Evolutionary conservation across 1,139 yeast species (phyloP).

Genomic region (Suhomyces anneliseae): DNA sequence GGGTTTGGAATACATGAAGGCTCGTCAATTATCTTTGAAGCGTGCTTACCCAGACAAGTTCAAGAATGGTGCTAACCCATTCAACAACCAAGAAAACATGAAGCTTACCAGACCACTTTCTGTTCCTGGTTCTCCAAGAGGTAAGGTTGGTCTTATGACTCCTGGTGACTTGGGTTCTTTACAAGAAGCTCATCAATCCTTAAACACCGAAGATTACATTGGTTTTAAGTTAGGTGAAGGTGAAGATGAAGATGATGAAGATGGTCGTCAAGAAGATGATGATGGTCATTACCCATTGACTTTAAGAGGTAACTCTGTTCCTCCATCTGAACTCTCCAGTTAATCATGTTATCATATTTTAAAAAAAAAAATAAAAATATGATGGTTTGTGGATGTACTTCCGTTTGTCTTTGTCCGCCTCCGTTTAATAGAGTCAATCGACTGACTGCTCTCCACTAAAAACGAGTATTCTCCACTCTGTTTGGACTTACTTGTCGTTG

Average conservation of each 20-base stretch:
- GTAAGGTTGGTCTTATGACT: slow-evolving; percentile 71
- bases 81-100: slow-evolving; percentile 50
- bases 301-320: slow-evolving; percentile 46
- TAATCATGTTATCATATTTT: background rate
- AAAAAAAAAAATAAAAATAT: no score
- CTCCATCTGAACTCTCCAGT: slow-evolving; percentile 26
- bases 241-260: slow-evolving; percentile 38
- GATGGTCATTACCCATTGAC: slow-evolving; percentile 39
- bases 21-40: slow-evolving; percentile 86
- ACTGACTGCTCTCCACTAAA: no score
- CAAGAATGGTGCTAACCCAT: slow-evolving; percentile 61
- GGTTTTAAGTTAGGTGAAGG: slow-evolving; percentile 71
- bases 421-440: no score
- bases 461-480: no score
- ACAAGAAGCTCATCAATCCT: slow-evolving; percentile 76
- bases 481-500: no score
- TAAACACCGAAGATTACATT: slow-evolving; percentile 78
- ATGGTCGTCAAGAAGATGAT: slow-evolving; percentile 47
- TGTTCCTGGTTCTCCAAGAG: slow-evolving; percentile 93
- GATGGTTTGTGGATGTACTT: no score
- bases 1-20: slow-evolving; percentile 96
- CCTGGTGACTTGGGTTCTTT: slow-evolving; percentile 98
- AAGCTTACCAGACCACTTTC: slow-evolving; percentile 90
- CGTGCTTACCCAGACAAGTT: slow-evolving; percentile 93
- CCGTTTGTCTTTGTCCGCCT: no score